Conservation (phyloP, 768 basidiomycete species). For the Pisolithus tinctorius region DNA sequence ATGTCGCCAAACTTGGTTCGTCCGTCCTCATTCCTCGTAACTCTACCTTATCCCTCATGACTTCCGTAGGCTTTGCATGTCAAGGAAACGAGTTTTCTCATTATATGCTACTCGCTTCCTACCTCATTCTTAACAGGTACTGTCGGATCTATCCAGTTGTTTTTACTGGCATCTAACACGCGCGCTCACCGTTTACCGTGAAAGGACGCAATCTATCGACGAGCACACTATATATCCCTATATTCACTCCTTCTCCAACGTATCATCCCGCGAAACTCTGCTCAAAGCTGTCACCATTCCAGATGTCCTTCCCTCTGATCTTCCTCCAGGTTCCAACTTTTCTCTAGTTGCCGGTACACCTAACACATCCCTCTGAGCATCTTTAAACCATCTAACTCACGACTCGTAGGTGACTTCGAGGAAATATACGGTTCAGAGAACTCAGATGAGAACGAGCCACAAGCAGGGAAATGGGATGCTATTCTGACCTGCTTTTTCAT, state of each 20-base stretch:
- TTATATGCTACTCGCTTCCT: conserved; percentile 88
- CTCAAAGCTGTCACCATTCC: conserved; percentile 69
- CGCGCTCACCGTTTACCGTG: not conserved
- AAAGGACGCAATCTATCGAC: conserved; percentile 57
- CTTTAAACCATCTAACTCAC: not conserved
- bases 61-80: conserved; percentile 66
- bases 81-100: conserved; percentile 97
- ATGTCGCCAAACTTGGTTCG: conserved; percentile 75
- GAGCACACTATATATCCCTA: conserved; percentile 82
- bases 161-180: not conserved
- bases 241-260: conserved; percentile 89
- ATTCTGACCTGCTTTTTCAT: conserved; percentile 96
- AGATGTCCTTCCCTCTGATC: conserved; percentile 71
- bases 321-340: conserved; percentile 62
- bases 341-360: conserved; percentile 77
- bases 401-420: conserved; percentile 72
- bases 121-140: conserved; percentile 82
- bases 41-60: not conserved
- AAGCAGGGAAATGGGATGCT: conserved; percentile 79
- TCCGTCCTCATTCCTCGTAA: not conserved
- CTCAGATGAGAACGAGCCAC: conserved; percentile 50
- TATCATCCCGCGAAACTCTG: conserved; percentile 49
- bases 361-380: not conserved
- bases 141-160: conserved; percentile 8
- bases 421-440: conserved; percentile 72